These are phyloP conservation scores for Morella rubra DNA, from an alignment of 306 rosid species.

Conservation along the genomic window DNA sequence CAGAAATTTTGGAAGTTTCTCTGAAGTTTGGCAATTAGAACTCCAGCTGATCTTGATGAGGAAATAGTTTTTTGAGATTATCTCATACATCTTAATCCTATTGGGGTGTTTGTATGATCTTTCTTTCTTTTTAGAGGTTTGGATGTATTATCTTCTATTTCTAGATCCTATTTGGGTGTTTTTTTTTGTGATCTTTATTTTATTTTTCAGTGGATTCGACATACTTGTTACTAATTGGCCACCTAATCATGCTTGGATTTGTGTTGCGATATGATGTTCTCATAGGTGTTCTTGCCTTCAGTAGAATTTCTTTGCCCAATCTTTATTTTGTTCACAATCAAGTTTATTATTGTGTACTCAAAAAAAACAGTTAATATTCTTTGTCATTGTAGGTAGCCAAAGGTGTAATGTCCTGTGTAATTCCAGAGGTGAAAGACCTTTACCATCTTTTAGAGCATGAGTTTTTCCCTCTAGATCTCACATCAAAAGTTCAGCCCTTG, in stretches of 20 bases:
- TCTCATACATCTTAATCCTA: background rate
- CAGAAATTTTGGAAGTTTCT: background rate
- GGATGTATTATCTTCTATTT: background rate
- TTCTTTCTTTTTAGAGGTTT: background rate
- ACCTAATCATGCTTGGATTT: background rate
- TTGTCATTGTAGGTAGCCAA: slow-evolving; percentile 52
- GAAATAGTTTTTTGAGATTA: background rate
- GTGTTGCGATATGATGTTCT: background rate
- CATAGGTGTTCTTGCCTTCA: background rate
- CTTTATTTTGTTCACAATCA: background rate
- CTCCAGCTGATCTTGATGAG: background rate
- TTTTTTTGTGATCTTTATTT: background rate
- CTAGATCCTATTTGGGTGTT: background rate
- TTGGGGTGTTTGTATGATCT: background rate
- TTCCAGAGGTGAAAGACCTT: slow-evolving; percentile 93
- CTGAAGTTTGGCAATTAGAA: background rate
- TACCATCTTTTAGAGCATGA: slow-evolving; percentile 87
- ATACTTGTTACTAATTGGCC: background rate
- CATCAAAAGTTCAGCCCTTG: slow-evolving; percentile 69
- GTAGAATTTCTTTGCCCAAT: too few species aligned
- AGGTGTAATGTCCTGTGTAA: slow-evolving; percentile 91
- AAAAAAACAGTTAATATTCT: too few species aligned
- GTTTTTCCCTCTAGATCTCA: slow-evolving; percentile 77
- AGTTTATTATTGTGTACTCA: background rate
- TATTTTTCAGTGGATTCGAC: background rate